phyloP scores from a whole-genome alignment of 2,329 filamentous ascomycete genomes.

The Diaporthe citrichinensis region DNA sequence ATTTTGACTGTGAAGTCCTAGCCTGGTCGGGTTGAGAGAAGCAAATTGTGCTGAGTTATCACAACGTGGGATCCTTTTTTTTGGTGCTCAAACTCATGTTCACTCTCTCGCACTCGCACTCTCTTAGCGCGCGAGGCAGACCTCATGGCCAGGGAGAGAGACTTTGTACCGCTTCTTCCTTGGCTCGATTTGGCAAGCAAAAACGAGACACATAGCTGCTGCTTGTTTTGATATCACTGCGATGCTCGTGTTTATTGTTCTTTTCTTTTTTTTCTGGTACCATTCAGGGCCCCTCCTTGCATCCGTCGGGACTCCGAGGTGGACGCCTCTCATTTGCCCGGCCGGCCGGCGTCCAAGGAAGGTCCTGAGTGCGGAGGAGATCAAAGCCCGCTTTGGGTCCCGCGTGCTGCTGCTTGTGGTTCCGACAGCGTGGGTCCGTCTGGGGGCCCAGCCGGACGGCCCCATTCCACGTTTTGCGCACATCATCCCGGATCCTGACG shows the following conservation, averaged over 20 bases:
- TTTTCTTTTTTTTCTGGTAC: background rate
- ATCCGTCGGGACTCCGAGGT: constrained; percentile 2
- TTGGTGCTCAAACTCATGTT: background rate
- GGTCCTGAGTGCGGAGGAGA: constrained; percentile 5
- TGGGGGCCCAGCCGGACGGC: constrained; percentile 23
- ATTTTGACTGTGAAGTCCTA: constrained; percentile 7
- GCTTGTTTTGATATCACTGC: background rate
- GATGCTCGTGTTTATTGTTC: background rate
- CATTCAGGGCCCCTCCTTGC: constrained; percentile 24
- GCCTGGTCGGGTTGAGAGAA: background rate
- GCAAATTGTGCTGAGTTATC: constrained; percentile 10
- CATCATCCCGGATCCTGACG: constrained; percentile 25
- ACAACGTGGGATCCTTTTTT: constrained; percentile 12
- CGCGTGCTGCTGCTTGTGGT: background rate
- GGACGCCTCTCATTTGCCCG: background rate
- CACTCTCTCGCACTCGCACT: background rate
- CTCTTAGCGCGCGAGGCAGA: background rate
- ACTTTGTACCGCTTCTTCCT: background rate
- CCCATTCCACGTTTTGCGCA: constrained; percentile 29
- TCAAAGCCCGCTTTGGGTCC: constrained; percentile 14
- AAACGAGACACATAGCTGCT: constrained; percentile 13
- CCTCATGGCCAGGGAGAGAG: background rate
- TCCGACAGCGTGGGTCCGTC: constrained; percentile 28
- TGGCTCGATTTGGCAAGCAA: constrained; percentile 20
- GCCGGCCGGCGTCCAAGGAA: constrained; percentile 4